Base-by-base conservation (phyloP, 2,329 filamentous ascomycete species). In the Coniochaeta hoffmannii region DNA sequence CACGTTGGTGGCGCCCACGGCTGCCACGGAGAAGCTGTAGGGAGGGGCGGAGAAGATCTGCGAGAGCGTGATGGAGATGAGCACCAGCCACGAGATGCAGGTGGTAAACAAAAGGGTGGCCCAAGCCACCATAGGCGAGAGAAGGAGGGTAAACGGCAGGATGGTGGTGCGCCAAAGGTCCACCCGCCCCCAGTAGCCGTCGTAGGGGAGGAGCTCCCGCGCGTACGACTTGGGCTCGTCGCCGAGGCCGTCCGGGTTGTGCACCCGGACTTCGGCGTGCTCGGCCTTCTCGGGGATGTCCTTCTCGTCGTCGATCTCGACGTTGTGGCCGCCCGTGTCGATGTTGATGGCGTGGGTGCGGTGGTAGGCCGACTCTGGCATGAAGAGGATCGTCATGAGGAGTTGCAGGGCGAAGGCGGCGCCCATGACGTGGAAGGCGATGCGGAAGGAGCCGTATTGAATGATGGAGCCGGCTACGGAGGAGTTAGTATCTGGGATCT, bases 311-410 rank as follows among this genome's bases (percentile, higher is more conserved):
- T 56, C 56, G 31, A 56, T 31, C 35, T 56, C 53, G 30, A 55
- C 41, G 11, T 32, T 35, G 26, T 57, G 53, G 9, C 64, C 61
- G 4, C 65, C 64, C 4, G 67, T 68, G 49, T 72, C 70, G n/a
- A 72, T 68, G 46, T 67, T 70, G 30, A 72, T 57, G 5, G 65
- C 62, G n/a, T 64, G 63, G 15, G 41, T 55, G 17, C 70, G 61
- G 31, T 62, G 59, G 57, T 66, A 74, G 1, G 71, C 70, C 0
- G 71, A 69, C 55, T 74, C 71, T 6, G 72, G 71, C 71, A 74
- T 73, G 63, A 70, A 74, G 57, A 75, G 67, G 52, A 74, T 66
- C 5, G 69, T 69, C 55, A 74, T 58, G 53, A 73, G 62, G 1
- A 72, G 56, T 6, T 69, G 61, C 6, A 74, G 26, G 7, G 64